These are phyloP conservation scores for Fusarium sp. DNA, from an alignment of 2,329 filamentous ascomycete genomes.

Conservation along the genomic window DNA sequence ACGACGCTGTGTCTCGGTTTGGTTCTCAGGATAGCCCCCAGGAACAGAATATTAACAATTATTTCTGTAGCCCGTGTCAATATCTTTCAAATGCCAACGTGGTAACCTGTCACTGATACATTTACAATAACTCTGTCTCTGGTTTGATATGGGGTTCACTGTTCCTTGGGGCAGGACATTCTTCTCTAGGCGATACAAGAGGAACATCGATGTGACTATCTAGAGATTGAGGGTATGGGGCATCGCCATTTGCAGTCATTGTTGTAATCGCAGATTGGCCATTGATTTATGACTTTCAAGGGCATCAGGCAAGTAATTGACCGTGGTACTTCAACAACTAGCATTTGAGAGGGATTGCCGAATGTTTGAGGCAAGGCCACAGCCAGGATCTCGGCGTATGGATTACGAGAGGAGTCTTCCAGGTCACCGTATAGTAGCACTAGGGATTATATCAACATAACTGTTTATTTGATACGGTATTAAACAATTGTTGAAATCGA, in stretches of 20 bases:
- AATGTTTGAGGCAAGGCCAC: background rate
- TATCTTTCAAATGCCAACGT: background rate
- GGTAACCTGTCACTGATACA: too few species aligned
- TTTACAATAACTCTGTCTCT: background rate
- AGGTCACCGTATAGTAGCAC: too few species aligned
- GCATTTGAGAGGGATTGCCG: background rate
- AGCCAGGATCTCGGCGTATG: background rate
- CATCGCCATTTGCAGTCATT: background rate
- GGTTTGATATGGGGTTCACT: too few species aligned
- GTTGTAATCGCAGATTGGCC: background rate
- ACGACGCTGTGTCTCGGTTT: constrained; percentile 13
- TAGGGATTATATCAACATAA: background rate
- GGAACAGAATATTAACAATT: constrained; percentile 5
- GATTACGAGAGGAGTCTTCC: background rate
- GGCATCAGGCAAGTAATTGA: background rate
- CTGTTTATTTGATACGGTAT: too few species aligned
- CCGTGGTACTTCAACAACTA: background rate
- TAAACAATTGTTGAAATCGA: background rate
- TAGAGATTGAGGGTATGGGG: background rate
- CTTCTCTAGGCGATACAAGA: background rate
- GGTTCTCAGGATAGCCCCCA: constrained; percentile 11
- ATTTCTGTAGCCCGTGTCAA: background rate
- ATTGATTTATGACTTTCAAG: background rate
- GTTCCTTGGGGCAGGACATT: background rate
- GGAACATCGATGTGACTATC: background rate